Evolutionary conservation across 2,329 filamentous ascomycete species (phyloP).

Genomic region (Metarhizium humberi): DNA sequence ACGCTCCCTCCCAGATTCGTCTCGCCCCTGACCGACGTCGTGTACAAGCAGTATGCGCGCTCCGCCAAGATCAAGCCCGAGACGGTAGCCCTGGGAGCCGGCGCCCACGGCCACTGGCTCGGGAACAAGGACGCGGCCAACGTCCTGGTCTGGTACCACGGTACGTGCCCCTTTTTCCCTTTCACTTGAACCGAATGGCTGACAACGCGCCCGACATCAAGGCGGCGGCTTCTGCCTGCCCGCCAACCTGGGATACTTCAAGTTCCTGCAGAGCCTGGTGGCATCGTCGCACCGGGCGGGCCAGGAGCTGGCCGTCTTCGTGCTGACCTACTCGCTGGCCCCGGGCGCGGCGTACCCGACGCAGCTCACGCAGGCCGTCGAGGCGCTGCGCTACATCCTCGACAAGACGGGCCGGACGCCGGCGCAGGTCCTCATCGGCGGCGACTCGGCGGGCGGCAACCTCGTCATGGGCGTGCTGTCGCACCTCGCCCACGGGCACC

Average conservation of each 20-base stretch:
- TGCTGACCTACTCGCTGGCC: constrained; percentile 11
- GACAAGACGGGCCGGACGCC: constrained; percentile 6
- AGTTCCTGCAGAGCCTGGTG: constrained; percentile 9
- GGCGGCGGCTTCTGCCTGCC: constrained; percentile 14
- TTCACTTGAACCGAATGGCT: background rate
- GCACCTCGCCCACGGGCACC: constrained; percentile 12
- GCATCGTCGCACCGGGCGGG: constrained; percentile 5
- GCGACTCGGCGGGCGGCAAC: constrained; percentile 15
- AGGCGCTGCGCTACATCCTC: constrained; percentile 11
- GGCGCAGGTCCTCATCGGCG: constrained; percentile 10
- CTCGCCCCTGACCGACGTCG: constrained; percentile 9
- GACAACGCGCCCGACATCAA: background rate
- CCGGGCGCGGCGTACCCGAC: constrained; percentile 13
- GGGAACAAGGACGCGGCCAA: constrained; percentile 11
- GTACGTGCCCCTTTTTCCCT: constrained; percentile 3
- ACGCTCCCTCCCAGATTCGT: constrained; percentile 5
- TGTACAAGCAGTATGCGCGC: constrained; percentile 11
- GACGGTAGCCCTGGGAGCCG: constrained; percentile 11
- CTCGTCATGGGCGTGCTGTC: constrained; percentile 13
- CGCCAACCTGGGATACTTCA: constrained; percentile 12
- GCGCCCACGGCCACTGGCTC: constrained; percentile 13
- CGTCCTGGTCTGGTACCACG: constrained; percentile 15
- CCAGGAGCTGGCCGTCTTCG: constrained; percentile 12
- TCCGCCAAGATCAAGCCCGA: constrained; percentile 6
- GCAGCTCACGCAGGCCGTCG: constrained; percentile 13